phyloP scores from a whole-genome alignment of 139 green algal species.

The Edaphochlamys debaryana region DNA sequence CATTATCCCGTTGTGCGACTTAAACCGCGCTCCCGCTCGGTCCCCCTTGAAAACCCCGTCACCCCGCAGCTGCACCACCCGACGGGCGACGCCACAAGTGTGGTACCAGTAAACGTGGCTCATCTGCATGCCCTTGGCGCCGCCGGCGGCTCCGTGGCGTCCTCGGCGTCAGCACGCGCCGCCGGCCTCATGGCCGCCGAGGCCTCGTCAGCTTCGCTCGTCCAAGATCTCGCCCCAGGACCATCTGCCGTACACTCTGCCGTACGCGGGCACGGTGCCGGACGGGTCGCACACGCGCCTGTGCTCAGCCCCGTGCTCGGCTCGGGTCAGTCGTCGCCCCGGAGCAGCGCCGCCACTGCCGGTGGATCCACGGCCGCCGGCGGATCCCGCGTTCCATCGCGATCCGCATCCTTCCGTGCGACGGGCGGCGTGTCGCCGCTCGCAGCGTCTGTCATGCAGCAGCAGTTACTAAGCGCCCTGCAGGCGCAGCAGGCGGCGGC shows the following conservation, averaged over 20 bases:
- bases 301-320: no score
- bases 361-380: not conserved
- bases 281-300: no score
- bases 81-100: no score
- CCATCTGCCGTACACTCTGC: not conserved
- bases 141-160: no score
- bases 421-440: conserved; percentile 9
- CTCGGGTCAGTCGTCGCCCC: not conserved
- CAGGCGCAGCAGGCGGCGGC: conserved; percentile 15
- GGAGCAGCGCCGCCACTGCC: not conserved
- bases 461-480: conserved; percentile 15
- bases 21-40: no score
- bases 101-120: no score
- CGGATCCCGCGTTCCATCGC: not conserved
- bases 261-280: no score
- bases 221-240: conserved; percentile 10
- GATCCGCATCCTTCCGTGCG: not conserved
- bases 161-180: no score
- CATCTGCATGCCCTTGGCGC: no score
- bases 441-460: conserved; percentile 18
- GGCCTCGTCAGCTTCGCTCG: not conserved
- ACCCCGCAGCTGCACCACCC: no score
- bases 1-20: no score
- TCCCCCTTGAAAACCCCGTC: no score
- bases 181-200: not conserved